These are phyloP conservation scores for Chalaropsis thielavioides DNA, from an alignment of 2,329 filamentous ascomycete species.

Conservation along the genomic window DNA sequence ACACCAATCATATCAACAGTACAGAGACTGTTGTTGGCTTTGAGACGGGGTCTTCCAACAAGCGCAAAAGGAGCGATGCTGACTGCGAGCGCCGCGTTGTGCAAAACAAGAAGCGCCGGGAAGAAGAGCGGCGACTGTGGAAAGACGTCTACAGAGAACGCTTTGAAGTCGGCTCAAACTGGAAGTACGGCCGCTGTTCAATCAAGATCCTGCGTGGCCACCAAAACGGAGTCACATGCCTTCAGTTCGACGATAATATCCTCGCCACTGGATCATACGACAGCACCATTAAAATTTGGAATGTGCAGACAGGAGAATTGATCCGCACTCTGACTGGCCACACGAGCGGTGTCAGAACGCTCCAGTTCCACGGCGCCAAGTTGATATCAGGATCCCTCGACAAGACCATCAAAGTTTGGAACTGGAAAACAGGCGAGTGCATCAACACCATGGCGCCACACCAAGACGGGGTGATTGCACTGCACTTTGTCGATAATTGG, in stretches of 20 bases:
- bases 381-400: constrained; percentile 85
- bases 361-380: constrained; percentile 87
- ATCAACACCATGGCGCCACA: constrained; percentile 71
- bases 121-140: constrained; percentile 41
- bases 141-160: constrained; percentile 94
- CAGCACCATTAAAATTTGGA: constrained; percentile 89
- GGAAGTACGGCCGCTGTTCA: constrained; percentile 85
- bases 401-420: constrained; percentile 82
- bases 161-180: constrained; percentile 92
- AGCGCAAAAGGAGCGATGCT: constrained; percentile 12
- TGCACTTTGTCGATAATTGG: constrained; percentile 75
- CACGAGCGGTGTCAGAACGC: constrained; percentile 64
- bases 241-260: constrained; percentile 66
- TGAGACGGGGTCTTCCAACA: not conserved
- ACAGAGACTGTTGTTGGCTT: not conserved
- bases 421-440: constrained; percentile 83
- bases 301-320: constrained; percentile 75
- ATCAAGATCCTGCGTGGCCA: constrained; percentile 74
- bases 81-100: constrained; percentile 16
- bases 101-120: constrained; percentile 13
- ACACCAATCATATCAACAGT: not conserved
- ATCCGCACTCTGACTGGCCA: constrained; percentile 76
- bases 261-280: constrained; percentile 93
- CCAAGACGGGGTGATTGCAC: constrained; percentile 64
- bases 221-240: constrained; percentile 52